Evolutionary conservation across 2,329 filamentous ascomycete genomes (phyloP), one percentile per base, ranked within the genome.

Genomic region (Tricladium varicosporioides): DNA sequence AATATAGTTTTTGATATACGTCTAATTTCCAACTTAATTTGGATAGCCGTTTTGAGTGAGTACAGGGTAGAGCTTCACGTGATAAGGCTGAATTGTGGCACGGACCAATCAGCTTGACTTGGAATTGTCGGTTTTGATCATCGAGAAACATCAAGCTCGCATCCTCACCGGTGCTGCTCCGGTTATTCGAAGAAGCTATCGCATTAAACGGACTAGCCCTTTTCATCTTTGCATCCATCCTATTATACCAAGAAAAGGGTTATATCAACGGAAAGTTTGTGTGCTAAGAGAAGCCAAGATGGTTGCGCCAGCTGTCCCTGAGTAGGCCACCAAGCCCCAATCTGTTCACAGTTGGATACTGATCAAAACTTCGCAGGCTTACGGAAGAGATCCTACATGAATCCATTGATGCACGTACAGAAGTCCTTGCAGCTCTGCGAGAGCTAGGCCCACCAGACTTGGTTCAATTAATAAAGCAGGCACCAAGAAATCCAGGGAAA

Each of bases 391-490:
- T 94, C 63, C 82, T 95, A 60, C 89, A 96, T 71, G 91, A 96
- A 67, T 91, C 93, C 52, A 88, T 97, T 73, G 92, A 97, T 71
- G 87, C 92, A 67, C 88, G 94, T 73, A 96, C 93, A 66, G 94
- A 99, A 71, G 89, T 89, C 45, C 83, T 99, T 42, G 82, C 88
- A 65, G 84, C 86, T 48, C 81, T 99, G 62, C 89, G 94, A 70
- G 94, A 99, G 80, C 84, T 99, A 57, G 94, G 94, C 44, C 94
- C 94, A 22, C 94, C 94, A 53, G 94, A 99, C 74, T 82, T 99
- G 27, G 93, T 97, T 42, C 94, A 99, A 75, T 83, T 99, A 56
- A 84, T 96, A 67, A 97, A 97, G 73, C 82, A 85, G 69, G 78
- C 79, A 51, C 74, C 81, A 48, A 77, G 83, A 65, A 85, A 81